Conservation (phyloP, 129 eudicot species). For the Centella asiatica region DNA sequence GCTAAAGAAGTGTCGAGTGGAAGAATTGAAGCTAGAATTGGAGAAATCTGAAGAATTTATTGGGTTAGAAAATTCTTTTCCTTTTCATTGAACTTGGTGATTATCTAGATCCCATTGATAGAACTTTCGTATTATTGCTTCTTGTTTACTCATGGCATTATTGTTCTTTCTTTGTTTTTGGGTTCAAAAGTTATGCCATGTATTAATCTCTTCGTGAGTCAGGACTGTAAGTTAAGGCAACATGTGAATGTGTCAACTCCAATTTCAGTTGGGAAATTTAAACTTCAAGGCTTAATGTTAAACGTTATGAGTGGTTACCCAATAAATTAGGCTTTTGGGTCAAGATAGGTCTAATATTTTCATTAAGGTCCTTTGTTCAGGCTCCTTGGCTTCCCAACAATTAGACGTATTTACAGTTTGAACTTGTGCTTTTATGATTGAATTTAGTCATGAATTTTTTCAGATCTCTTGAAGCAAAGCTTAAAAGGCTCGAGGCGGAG, state of each 20-base stretch:
- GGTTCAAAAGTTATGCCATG: not conserved
- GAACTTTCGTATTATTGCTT: not conserved
- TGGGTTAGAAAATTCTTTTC: conserved; percentile 39
- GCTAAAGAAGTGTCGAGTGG: conserved; percentile 60
- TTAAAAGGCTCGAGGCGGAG: conserved; percentile 44
- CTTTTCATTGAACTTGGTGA: conserved; percentile 1
- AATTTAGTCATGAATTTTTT: not conserved
- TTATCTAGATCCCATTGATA: not conserved
- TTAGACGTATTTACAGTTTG: no score
- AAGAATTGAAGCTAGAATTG: conserved; percentile 61
- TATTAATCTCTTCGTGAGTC: not conserved
- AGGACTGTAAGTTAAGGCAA: no score
- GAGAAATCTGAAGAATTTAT: conserved; percentile 69
- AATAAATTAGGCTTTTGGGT: no score
- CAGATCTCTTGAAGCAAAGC: conserved; percentile 72
- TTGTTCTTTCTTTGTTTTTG: not conserved
- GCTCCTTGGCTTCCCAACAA: no score
- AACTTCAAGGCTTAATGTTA: no score
- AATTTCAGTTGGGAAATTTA: no score
- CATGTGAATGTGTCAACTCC: no score
- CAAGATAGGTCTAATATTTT: no score
- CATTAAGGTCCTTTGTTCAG: no score
- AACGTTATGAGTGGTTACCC: no score
- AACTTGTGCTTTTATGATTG: not conserved
- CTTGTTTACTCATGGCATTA: not conserved